phyloP scores from a whole-genome alignment of 306 rosid genomes.

The Prunus fruticosa region DNA sequence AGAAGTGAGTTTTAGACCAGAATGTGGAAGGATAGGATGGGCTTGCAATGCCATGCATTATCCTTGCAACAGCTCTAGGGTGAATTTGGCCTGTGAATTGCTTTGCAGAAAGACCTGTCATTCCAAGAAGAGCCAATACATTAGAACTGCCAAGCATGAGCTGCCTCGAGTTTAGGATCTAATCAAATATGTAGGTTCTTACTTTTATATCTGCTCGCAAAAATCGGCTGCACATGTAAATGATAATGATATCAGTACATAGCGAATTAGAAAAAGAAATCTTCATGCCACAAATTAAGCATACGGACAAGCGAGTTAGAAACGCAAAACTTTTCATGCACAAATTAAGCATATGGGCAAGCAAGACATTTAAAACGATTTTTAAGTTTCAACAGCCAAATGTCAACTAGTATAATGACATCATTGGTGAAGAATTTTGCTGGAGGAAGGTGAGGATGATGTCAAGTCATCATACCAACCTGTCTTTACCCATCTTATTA shows the following conservation, averaged over 20 bases:
- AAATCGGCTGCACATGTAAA: slow-evolving; percentile 76
- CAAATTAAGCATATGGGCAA: background rate
- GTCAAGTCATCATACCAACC: slow-evolving; percentile 44
- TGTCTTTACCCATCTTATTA: slow-evolving; percentile 64
- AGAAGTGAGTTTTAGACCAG: slow-evolving; percentile 92
- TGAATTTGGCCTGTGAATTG: slow-evolving; percentile 75
- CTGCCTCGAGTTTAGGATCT: slow-evolving; percentile 18
- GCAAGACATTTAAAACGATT: background rate
- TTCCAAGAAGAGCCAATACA: slow-evolving; percentile 24
- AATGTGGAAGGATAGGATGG: slow-evolving; percentile 79
- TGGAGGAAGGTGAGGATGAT: background rate
- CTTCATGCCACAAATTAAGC: background rate
- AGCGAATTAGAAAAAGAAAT: slow-evolving; percentile 8
- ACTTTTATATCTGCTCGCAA: slow-evolving; percentile 93
- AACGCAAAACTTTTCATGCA: background rate
- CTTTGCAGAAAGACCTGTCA: slow-evolving; percentile 80
- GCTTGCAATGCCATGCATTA: slow-evolving; percentile 95
- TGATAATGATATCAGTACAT: slow-evolving; percentile 33
- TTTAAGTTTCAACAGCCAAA: slow-evolving; percentile 1
- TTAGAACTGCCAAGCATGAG: slow-evolving; percentile 21
- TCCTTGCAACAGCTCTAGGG: slow-evolving; percentile 91
- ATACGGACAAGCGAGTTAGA: background rate
- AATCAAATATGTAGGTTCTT: slow-evolving; percentile 23
- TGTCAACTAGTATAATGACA: slow-evolving; percentile 9
- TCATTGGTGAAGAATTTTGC: slow-evolving; percentile 7